Evolutionary conservation across 495 filamentous ascomycete species (phyloP).

Genomic region (Tuber brumale): DNA sequence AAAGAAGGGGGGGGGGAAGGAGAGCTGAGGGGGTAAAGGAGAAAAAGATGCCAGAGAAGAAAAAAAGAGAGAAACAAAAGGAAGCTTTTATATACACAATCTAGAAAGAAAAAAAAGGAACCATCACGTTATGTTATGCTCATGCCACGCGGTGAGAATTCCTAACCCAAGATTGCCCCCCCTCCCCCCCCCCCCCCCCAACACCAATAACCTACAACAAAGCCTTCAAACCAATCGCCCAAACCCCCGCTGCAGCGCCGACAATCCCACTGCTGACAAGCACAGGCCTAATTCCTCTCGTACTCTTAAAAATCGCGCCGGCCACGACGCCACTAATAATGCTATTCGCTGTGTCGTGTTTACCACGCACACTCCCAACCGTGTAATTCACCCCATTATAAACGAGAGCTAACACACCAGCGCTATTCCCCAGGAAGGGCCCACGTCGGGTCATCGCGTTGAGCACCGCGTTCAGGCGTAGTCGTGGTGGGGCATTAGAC

Average conservation of each 20-base stretch:
- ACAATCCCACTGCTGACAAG: constrained; percentile 85
- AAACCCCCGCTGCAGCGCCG: constrained; percentile 71
- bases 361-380: constrained; percentile 75
- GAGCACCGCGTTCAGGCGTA: constrained; percentile 84
- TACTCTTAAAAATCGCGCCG: constrained; percentile 94
- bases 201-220: constrained; percentile 15
- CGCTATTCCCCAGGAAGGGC: constrained; percentile 93
- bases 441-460: constrained; percentile 88
- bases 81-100: not conserved
- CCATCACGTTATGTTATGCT: not conserved
- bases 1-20: not conserved
- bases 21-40: not conserved
- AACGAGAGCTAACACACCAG: constrained; percentile 87
- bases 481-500: constrained; percentile 69
- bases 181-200: not conserved
- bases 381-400: constrained; percentile 93
- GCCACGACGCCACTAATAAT: constrained; percentile 75
- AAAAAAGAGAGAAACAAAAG: not conserved
- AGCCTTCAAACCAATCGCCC: constrained; percentile 58
- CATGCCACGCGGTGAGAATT: not conserved
- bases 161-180: not conserved
- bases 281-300: constrained; percentile 82
- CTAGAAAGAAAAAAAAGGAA: not conserved
- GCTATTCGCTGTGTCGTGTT: constrained; percentile 86
- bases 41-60: not conserved